phyloP scores from a whole-genome alignment of 2,329 filamentous ascomycete genomes.

The Fusarium nematophilum region DNA sequence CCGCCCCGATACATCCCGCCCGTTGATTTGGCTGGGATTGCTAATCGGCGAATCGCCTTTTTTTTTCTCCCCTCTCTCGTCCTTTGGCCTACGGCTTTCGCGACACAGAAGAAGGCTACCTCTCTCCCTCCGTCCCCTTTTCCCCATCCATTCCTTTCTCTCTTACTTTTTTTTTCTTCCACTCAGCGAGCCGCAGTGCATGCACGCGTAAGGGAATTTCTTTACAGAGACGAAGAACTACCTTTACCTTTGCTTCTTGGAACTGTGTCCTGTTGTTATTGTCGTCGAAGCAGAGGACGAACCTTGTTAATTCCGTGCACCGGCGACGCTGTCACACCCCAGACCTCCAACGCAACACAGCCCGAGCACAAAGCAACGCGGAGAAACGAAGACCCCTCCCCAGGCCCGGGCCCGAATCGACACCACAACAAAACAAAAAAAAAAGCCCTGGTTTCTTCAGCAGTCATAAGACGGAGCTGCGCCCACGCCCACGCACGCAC shows the following conservation, averaged over 20 bases:
- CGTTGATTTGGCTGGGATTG: constrained; percentile 35
- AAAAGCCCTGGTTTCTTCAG: constrained; percentile 1
- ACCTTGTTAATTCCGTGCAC: background rate
- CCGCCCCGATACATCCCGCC: constrained; percentile 14
- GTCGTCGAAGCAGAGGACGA: background rate
- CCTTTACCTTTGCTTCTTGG: too few species aligned
- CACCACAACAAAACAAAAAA: constrained; percentile 31
- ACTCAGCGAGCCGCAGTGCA: constrained; percentile 11
- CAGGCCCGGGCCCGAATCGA: too few species aligned
- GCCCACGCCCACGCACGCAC: background rate
- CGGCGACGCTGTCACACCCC: constrained; percentile 17
- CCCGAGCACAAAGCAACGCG: constrained; percentile 16
- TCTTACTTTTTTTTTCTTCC: constrained; percentile 1
- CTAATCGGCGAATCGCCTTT: constrained; percentile 30
- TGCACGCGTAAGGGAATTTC: constrained; percentile 5
- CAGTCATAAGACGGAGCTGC: constrained; percentile 7
- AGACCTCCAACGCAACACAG: constrained; percentile 5
- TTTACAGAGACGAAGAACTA: background rate
- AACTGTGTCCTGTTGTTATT: background rate
- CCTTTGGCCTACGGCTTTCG: constrained; percentile 2
- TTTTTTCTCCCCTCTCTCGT: too few species aligned
- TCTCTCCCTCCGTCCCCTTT: constrained; percentile 4
- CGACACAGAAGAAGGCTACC: constrained; percentile 2
- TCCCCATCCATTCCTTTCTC: constrained; percentile 21
- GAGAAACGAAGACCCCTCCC: constrained; percentile 17